Conservation (phyloP, 2,329 filamentous ascomycete genomes). For the Cadophora luteo-olivacea region DNA sequence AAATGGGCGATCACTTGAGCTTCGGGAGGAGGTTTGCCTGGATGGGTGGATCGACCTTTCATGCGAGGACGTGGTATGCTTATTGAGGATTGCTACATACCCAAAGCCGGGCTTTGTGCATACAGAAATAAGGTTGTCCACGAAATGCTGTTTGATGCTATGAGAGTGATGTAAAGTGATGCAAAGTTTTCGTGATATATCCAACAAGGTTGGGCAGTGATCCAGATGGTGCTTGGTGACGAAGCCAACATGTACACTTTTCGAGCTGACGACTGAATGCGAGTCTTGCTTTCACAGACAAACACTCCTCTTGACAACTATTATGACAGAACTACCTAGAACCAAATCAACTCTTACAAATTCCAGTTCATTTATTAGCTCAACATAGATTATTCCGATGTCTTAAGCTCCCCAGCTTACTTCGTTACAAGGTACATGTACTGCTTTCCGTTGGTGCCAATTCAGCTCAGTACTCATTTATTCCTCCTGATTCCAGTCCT, state of each 20-base stretch:
- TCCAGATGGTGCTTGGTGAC: background rate
- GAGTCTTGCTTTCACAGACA: too few relatives aligned
- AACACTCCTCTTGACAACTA: too few relatives aligned
- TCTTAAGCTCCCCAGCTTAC: too few relatives aligned
- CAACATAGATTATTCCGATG: too few relatives aligned
- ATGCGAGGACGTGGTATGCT: slow-evolving; percentile 68
- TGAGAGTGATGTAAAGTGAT: slow-evolving; percentile 2
- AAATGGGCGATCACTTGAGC: slow-evolving; percentile 64
- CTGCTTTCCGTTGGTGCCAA: too few relatives aligned
- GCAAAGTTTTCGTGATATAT: background rate
- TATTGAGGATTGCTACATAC: slow-evolving; percentile 69
- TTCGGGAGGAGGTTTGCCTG: slow-evolving; percentile 48
- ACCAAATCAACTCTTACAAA: too few relatives aligned
- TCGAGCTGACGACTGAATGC: background rate
- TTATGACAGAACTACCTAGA: too few relatives aligned
- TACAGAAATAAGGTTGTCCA: slow-evolving; percentile 67
- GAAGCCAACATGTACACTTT: too few relatives aligned
- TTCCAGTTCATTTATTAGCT: too few relatives aligned
- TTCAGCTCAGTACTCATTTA: too few relatives aligned
- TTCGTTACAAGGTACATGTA: too few relatives aligned
- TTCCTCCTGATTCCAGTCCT: too few relatives aligned
- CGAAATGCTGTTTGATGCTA: slow-evolving; percentile 34
- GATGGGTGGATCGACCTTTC: slow-evolving; percentile 46
- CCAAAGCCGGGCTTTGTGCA: slow-evolving; percentile 49
- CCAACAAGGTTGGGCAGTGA: background rate